Percentiles rank a stretch among this genome's conserved stretches.
Conservation (phyloP, 352 stramenopile genomes). For the Thalassiosira delicatula region DNA sequence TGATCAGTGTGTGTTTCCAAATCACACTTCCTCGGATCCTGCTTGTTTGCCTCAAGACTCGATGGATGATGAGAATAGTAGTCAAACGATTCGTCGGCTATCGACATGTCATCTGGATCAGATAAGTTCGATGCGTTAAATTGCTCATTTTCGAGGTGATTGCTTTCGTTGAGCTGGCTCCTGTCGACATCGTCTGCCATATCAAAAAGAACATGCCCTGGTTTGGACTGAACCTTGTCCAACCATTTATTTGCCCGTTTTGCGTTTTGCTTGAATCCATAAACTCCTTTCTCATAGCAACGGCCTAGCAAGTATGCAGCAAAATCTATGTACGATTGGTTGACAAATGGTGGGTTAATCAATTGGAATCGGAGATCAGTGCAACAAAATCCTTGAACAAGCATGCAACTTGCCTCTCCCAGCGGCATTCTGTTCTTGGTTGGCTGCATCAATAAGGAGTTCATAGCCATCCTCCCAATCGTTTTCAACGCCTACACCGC, state of each 20-base stretch:
- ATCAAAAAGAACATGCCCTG: conserved; percentile 16
- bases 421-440: conserved; percentile 4
- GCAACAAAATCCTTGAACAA: too few species aligned
- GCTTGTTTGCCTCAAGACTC: too few species aligned
- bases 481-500: conserved; percentile 35
- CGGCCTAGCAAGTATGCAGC: conserved; percentile 33
- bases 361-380: conserved; percentile 4
- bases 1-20: too few species aligned
- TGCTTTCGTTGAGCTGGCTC: background rate
- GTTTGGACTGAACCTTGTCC: conserved; percentile 15
- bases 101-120: too few species aligned
- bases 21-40: too few species aligned
- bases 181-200: background rate
- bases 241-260: conserved; percentile 38
- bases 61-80: too few species aligned
- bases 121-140: background rate
- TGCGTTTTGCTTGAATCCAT: conserved; percentile 36
- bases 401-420: conserved; percentile 8
- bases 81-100: too few species aligned
- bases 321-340: conserved; percentile 29
- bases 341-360: background rate
- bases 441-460: conserved; percentile 35
- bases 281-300: conserved; percentile 29
- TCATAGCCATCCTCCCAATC: conserved; percentile 47
- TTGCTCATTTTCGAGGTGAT: background rate